These are phyloP conservation scores for Pyrenopolyporus hunteri DNA, from an alignment of 495 filamentous ascomycete genomes.

Conservation along the genomic window DNA sequence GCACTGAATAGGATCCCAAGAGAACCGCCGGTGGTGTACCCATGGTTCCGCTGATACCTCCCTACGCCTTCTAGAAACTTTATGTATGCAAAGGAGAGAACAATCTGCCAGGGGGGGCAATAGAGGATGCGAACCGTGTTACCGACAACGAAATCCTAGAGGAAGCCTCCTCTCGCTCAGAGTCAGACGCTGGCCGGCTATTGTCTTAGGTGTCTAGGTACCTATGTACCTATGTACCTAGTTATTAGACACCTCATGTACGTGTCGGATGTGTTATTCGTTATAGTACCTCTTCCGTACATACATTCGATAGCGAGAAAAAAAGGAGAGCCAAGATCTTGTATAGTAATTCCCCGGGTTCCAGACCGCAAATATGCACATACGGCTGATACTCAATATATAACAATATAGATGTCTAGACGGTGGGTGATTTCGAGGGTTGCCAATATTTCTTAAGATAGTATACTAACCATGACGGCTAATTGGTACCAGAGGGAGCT, in stretches of 20 bases:
- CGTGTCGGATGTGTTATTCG: too few relatives aligned
- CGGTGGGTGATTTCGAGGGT: constrained; percentile 3
- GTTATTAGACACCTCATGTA: too few relatives aligned
- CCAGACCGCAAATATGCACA: constrained; percentile 27
- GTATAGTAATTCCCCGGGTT: constrained; percentile 36
- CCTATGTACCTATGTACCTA: too few relatives aligned
- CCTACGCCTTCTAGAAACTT: constrained; percentile 16
- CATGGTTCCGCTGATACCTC: constrained; percentile 13
- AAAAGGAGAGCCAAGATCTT: constrained; percentile 10
- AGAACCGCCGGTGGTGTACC: constrained; percentile 8
- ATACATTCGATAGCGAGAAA: too few relatives aligned
- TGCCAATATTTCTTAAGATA: constrained; percentile 17
- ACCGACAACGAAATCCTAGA: constrained; percentile 8
- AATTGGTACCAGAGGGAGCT: constrained; percentile 28
- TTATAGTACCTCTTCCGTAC: too few relatives aligned
- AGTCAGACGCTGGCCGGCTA: constrained; percentile 4
- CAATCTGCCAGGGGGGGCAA: not conserved
- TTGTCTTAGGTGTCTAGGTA: too few relatives aligned
- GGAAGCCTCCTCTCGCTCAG: not conserved
- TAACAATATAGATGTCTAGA: constrained; percentile 10
- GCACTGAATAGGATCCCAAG: constrained; percentile 25
- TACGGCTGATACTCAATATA: constrained; percentile 27
- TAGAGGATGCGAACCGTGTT: not conserved
- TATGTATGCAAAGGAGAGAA: constrained; percentile 6
- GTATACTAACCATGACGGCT: constrained; percentile 25